Evolutionary conservation across 2,329 filamentous ascomycete genomes (phyloP), one percentile per base, ranked within the genome.

Genomic region (Beauveria rudraprayagi): DNA sequence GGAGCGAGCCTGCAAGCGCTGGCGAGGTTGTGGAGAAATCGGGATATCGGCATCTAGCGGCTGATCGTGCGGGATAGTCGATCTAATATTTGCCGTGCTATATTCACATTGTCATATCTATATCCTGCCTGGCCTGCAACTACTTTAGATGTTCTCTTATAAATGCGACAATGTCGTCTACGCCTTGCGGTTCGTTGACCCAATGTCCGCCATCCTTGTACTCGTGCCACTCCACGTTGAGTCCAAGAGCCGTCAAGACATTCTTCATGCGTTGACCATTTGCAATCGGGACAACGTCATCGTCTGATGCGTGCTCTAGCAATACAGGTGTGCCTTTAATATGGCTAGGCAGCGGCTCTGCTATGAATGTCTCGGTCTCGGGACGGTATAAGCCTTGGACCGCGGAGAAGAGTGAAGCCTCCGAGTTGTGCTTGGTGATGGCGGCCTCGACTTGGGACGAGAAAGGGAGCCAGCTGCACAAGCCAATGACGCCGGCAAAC

Each of bases 401-500:
- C 6, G 28, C 4, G 5, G 43, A 37, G 44, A 57, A 48, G 3
- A 48, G 43, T 14, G 44, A 9, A 5, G 10, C n/a, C 3, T 47
- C 17, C n/a, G 28, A 17, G n/a, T 17, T 14, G 7, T 16, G 22
- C 9, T 17, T 34, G 1, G 6, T 19, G 2, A 43, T 17, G 16
- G 3, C 24, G 9, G 30, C 22, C 26, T 59, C 56, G 10, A 44
- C 22, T 22, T 44, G 8, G 19, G 46, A 51, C 2, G 56, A 24
- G 6, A 51, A 51, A 6, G 56, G 56, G 24, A 59, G 34, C 47
- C 56, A 59, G 47, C 56, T 59, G 24, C 56, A 59, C 24, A 59
- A 11, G 2, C 56, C 47, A 22, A 59, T 34, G 9, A 59, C 37
- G 10, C 56, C 56, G 2, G 56, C 56, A 43, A 43, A 37, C 3